Evolutionary conservation across 768 basidiomycete species (phyloP).

Genomic region (Termitomyces sp.): DNA sequence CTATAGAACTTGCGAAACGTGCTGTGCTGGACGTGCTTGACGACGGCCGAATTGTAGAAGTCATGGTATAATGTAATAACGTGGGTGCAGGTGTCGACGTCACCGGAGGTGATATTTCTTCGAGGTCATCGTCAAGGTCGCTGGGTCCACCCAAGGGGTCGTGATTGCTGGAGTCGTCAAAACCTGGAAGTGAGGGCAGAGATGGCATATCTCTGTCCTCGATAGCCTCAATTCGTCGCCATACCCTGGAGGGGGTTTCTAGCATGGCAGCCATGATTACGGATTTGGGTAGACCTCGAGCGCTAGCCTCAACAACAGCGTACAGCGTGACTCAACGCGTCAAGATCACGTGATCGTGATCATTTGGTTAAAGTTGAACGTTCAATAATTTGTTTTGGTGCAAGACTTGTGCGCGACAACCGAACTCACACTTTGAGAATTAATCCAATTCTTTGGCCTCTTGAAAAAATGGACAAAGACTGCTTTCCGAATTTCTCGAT

Average conservation of each 20-base stretch:
- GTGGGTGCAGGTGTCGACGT: conserved; percentile 60
- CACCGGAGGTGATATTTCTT: conserved; percentile 42
- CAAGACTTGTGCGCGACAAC: no score
- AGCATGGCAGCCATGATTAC: conserved; percentile 43
- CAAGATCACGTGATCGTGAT: conserved; percentile 21
- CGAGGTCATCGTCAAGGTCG: conserved; percentile 33
- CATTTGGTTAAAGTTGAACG: no score
- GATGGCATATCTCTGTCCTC: conserved; percentile 78
- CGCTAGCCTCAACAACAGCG: no score
- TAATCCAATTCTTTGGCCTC: no score
- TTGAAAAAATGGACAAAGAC: no score
- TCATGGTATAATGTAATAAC: conserved; percentile 36
- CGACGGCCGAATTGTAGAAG: conserved; percentile 41
- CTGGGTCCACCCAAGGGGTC: conserved; percentile 20
- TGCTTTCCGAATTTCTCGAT: no score
- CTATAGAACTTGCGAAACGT: conserved; percentile 44
- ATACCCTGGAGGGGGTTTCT: conserved; percentile 82
- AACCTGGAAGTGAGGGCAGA: conserved; percentile 66
- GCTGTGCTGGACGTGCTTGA: conserved; percentile 41
- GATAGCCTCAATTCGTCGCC: conserved; percentile 75
- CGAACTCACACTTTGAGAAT: no score
- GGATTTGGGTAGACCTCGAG: no score
- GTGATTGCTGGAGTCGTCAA: conserved; percentile 55
- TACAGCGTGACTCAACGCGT: conserved; percentile 3
- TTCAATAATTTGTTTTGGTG: no score